phyloP scores from a whole-genome alignment of 164 flowering plant genomes.

The Macadamia tetraphylla region DNA sequence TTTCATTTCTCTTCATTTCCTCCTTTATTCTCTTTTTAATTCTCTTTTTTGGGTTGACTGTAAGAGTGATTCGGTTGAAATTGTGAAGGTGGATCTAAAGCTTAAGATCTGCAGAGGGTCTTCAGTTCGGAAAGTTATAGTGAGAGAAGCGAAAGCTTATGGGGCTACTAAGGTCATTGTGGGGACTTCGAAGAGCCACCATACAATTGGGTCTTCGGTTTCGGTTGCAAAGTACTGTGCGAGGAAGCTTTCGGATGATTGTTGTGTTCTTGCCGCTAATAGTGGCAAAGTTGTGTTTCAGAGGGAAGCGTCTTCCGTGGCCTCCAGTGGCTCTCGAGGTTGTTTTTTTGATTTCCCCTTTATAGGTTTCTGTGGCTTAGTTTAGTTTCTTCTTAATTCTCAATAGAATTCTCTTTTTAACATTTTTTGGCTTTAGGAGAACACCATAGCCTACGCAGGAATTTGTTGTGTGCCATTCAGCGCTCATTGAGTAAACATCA shows the following conservation, averaged over 20 bases:
- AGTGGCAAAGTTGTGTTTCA: conserved; percentile 82
- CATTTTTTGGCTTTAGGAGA: conserved; percentile 20
- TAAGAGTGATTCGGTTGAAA: conserved; percentile 1
- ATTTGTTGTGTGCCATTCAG: conserved; percentile 38
- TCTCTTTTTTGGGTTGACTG: background rate
- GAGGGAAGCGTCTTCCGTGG: conserved; percentile 29
- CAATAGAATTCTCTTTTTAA: background rate
- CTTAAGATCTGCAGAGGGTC: conserved; percentile 84
- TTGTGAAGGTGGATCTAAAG: conserved; percentile 77
- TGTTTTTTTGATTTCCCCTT: background rate
- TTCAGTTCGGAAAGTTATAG: conserved; percentile 54
- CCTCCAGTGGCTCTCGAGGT: conserved; percentile 24
- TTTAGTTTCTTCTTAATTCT: background rate
- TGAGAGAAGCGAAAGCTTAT: conserved; percentile 58
- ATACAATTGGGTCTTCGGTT: conserved; percentile 42
- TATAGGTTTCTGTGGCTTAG: background rate
- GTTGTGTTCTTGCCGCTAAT: conserved; percentile 66
- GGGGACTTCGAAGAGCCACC: conserved; percentile 49
- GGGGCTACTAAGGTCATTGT: conserved; percentile 56
- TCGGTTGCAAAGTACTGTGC: conserved; percentile 85
- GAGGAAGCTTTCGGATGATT: conserved; percentile 54
- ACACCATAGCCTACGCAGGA: conserved; percentile 21
- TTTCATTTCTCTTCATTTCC: background rate
- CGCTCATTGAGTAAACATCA: conserved; percentile 32
- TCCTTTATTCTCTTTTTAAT: background rate